Evolutionary conservation across 2,329 filamentous ascomycete species (phyloP).

Genomic region (Orbilia quercus): DNA sequence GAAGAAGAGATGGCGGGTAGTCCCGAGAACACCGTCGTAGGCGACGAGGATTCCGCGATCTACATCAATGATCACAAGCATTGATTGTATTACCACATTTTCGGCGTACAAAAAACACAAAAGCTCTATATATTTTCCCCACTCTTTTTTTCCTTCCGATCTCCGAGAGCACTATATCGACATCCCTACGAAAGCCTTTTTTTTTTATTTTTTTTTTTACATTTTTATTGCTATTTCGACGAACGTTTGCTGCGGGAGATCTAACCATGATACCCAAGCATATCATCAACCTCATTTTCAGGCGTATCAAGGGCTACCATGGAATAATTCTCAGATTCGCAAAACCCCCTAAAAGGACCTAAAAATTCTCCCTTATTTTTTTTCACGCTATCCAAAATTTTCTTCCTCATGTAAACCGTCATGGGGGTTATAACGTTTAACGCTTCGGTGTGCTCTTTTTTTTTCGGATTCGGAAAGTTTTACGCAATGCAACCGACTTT

Average conservation of each 20-base stretch:
- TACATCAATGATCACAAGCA: slow-evolving; percentile 35
- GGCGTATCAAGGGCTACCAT: slow-evolving; percentile 42
- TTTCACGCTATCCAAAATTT: slow-evolving; percentile 40
- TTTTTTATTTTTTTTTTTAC: slow-evolving; percentile 3
- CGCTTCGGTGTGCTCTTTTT: slow-evolving; percentile 5
- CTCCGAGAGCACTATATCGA: slow-evolving; percentile 12
- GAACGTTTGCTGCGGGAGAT: slow-evolving; percentile 10
- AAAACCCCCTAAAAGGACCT: slow-evolving; percentile 7
- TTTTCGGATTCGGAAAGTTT: slow-evolving; percentile 48
- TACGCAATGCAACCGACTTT: slow-evolving; percentile 47
- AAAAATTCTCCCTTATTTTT: no score
- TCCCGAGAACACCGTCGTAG: slow-evolving; percentile 52
- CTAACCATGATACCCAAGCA: slow-evolving; percentile 36
- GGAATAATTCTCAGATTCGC: slow-evolving; percentile 25
- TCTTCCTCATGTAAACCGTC: slow-evolving; percentile 10
- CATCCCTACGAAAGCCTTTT: slow-evolving; percentile 16
- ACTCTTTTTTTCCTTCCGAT: slow-evolving; percentile 34
- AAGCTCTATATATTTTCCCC: slow-evolving; percentile 9
- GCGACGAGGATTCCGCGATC: slow-evolving; percentile 50
- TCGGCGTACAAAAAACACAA: slow-evolving; percentile 55
- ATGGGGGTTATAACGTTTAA: neutral
- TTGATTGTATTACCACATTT: slow-evolving; percentile 36
- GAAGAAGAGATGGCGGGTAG: slow-evolving; percentile 52
- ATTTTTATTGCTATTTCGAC: neutral
- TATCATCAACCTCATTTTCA: slow-evolving; percentile 44